Evolutionary conservation across 108 stramenopile genomes (phyloP).

Genomic region (Hondaea fermentalgiana): DNA sequence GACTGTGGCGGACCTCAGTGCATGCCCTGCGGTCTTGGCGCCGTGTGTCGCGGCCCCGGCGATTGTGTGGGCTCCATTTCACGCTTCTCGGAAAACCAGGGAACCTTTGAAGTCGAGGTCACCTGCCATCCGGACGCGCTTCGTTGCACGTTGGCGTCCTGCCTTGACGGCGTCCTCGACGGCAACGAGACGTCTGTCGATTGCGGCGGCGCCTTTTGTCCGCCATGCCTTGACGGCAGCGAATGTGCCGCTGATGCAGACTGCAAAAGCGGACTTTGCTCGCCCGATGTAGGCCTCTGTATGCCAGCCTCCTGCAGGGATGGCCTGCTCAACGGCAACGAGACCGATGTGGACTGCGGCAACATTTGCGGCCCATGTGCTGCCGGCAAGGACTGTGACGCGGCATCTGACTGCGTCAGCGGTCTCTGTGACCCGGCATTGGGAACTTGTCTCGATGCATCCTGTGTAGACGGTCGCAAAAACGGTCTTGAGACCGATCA

Average conservation of each 20-base stretch:
- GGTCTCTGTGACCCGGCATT: neutral
- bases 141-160: neutral
- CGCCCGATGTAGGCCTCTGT: neutral
- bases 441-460: neutral
- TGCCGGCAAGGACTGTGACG: neutral
- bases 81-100: neutral
- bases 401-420: neutral
- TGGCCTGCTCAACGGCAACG: slow-evolving; percentile 13
- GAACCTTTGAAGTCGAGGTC: neutral
- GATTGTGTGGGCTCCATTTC: neutral
- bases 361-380: neutral
- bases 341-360: slow-evolving; percentile 23
- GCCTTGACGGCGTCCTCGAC: neutral
- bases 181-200: neutral
- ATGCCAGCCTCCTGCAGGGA: neutral
- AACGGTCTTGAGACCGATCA: neutral
- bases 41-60: neutral
- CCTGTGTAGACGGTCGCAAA: neutral
- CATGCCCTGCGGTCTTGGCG: neutral
- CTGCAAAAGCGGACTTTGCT: neutral
- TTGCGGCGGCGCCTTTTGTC: neutral
- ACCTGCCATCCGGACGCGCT: neutral
- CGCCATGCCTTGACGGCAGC: neutral
- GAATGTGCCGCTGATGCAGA: neutral
- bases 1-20: slow-evolving; percentile 21